Conservation (phyloP, 2,329 filamentous ascomycete genomes). For the Magnaporthiopsis rhizophila region DNA sequence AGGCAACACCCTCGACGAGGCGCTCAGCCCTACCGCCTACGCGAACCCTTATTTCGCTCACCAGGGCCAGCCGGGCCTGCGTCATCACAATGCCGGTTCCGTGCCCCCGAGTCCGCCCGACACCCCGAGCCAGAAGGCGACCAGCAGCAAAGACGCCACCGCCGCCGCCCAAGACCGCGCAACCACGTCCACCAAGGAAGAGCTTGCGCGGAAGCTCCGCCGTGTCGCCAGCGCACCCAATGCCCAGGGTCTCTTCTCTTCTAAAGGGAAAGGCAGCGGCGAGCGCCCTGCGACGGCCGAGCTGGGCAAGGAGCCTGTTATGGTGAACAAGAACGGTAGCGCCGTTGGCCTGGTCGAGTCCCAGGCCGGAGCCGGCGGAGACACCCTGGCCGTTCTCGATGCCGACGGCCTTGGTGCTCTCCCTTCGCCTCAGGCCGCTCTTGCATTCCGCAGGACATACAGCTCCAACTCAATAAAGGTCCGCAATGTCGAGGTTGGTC, state of each 20-base stretch:
- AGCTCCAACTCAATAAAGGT: constrained; percentile 99
- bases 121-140: constrained; percentile 70
- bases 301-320: constrained; percentile 72
- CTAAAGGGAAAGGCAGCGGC: constrained; percentile 46
- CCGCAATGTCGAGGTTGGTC: constrained; percentile 90
- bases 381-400: constrained; percentile 32
- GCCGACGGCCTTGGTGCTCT: constrained; percentile 52
- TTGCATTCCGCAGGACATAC: constrained; percentile 88
- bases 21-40: constrained; percentile 82
- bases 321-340: constrained; percentile 45
- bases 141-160: constrained; percentile 53
- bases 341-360: constrained; percentile 38
- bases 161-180: constrained; percentile 49
- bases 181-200: constrained; percentile 79
- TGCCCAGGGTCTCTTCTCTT: constrained; percentile 79
- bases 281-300: constrained; percentile 79
- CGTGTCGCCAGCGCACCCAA: constrained; percentile 95
- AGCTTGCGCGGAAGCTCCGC: constrained; percentile 84
- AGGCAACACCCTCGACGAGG: constrained; percentile 82
- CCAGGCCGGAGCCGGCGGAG: constrained; percentile 26
- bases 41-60: constrained; percentile 97
- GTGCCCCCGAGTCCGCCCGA: constrained; percentile 89
- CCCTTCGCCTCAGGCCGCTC: constrained; percentile 59
- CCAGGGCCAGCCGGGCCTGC: constrained; percentile 84
- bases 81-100: constrained; percentile 91